phyloP scores from a whole-genome alignment of 306 rosid species.

The Begonia fuchsioides region DNA sequence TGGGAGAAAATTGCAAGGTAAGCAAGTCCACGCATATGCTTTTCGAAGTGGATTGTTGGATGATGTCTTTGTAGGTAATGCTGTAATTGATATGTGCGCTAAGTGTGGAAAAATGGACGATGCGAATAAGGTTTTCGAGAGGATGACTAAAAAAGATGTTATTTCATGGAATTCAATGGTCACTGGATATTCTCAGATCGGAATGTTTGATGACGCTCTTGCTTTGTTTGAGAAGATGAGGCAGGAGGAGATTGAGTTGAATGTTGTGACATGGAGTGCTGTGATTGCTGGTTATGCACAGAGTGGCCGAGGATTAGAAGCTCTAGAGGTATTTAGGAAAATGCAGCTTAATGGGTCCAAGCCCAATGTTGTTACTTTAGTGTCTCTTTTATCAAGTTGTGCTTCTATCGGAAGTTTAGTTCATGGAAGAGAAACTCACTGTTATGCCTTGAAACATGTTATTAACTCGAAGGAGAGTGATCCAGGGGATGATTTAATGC shows the following conservation, averaged over 20 bases:
- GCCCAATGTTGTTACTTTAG: constrained; percentile 60
- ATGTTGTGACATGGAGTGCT: constrained; percentile 85
- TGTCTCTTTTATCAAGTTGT: constrained; percentile 75
- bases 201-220: constrained; percentile 43
- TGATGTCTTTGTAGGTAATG: constrained; percentile 76
- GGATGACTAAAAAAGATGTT: constrained; percentile 66
- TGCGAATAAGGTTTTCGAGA: constrained; percentile 46
- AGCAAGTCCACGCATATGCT: constrained; percentile 51
- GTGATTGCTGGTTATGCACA: constrained; percentile 74
- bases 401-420: constrained; percentile 57
- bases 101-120: constrained; percentile 61
- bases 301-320: constrained; percentile 52
- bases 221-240: constrained; percentile 52
- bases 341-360: constrained; percentile 39
- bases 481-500: constrained; percentile 38
- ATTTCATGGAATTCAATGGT: constrained; percentile 91
- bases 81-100: constrained; percentile 63
- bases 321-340: constrained; percentile 54
- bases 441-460: constrained; percentile 46
- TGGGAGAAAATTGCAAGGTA: constrained; percentile 32
- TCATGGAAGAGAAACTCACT: constrained; percentile 61
- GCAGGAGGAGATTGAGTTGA: constrained; percentile 36
- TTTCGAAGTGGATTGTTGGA: constrained; percentile 46
- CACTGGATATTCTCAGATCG: constrained; percentile 66
- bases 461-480: constrained; percentile 27